Conservation (phyloP, 805 yeast species). For the Teunomyces barrocoloradensis region DNA sequence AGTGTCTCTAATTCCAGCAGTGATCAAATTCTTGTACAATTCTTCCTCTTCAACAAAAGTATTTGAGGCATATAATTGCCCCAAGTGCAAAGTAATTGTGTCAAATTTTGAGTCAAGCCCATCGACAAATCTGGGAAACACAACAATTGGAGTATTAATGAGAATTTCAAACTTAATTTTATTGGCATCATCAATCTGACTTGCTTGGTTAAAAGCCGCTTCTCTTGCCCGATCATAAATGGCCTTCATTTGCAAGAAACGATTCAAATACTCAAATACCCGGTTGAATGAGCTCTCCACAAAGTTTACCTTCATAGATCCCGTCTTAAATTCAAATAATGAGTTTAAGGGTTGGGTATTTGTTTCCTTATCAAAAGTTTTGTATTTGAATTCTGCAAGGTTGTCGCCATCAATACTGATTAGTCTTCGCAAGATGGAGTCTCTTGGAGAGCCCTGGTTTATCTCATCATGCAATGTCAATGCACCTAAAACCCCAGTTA, state of each 20-base stretch:
- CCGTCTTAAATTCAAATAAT: constrained; percentile 61
- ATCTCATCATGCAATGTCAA: constrained; percentile 75
- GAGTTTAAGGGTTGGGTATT: constrained; percentile 53
- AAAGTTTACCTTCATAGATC: constrained; percentile 73
- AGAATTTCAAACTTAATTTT: constrained; percentile 69
- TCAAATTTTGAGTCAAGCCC: constrained; percentile 47
- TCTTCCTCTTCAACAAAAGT: constrained; percentile 39
- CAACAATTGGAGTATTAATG: constrained; percentile 77
- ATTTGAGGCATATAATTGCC: constrained; percentile 76
- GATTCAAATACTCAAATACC: constrained; percentile 63
- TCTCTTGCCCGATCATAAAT: constrained; percentile 88
- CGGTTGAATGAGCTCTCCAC: constrained; percentile 77
- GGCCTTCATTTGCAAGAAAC: constrained; percentile 80
- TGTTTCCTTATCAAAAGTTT: constrained; percentile 63
- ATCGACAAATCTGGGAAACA: constrained; percentile 63
- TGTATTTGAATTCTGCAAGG: constrained; percentile 79
- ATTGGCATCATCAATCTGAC: constrained; percentile 54
- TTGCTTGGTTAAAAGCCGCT: constrained; percentile 82
- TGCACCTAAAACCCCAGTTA: constrained; percentile 73
- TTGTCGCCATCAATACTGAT: constrained; percentile 79
- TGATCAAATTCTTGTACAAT: constrained; percentile 49
- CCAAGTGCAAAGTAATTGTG: constrained; percentile 67
- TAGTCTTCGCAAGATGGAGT: constrained; percentile 60
- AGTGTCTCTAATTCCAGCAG: constrained; percentile 71
- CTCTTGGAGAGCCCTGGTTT: constrained; percentile 57